These are phyloP conservation scores for Haplosporangium sp. DNA, from an alignment of 371 early-diverging fungal genomes.

Conservation along the genomic window DNA sequence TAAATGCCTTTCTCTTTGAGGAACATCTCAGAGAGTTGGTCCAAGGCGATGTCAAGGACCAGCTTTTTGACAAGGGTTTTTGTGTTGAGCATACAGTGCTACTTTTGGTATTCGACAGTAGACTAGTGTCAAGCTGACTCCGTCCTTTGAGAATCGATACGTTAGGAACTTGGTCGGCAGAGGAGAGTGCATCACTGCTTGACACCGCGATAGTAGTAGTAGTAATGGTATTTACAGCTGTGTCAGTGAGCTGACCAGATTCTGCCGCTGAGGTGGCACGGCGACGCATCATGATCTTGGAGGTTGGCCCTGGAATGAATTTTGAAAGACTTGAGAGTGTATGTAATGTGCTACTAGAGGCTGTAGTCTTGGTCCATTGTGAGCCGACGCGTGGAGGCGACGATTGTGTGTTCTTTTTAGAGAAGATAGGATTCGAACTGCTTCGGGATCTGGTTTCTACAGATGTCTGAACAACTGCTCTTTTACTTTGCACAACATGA, in stretches of 20 bases:
- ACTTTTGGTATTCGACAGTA: neutral
- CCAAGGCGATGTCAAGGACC: conserved; percentile 35
- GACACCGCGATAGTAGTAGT: neutral
- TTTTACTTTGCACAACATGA: neutral
- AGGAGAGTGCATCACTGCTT: no score
- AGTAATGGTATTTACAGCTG: neutral
- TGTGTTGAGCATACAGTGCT: neutral
- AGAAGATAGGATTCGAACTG: neutral
- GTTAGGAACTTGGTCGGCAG: neutral
- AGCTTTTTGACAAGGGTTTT: conserved; percentile 22
- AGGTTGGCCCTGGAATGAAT: conserved; percentile 25
- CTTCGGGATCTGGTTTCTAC: neutral
- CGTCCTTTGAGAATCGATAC: conserved; percentile 14
- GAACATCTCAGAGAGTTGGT: conserved; percentile 19
- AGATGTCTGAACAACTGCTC: neutral
- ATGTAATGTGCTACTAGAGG: neutral
- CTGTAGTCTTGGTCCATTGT: neutral
- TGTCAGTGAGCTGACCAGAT: conserved; percentile 9
- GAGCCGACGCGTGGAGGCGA: neutral
- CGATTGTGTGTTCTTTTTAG: neutral
- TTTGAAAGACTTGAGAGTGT: conserved; percentile 32
- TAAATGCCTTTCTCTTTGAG: conserved; percentile 10
- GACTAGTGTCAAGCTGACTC: conserved; percentile 22
- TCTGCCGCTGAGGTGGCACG: conserved; percentile 15
- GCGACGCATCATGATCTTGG: conserved; percentile 30